Evolutionary conservation across 129 eudicot genomes (phyloP).

Genomic region (Flaveria ramosissima): DNA sequence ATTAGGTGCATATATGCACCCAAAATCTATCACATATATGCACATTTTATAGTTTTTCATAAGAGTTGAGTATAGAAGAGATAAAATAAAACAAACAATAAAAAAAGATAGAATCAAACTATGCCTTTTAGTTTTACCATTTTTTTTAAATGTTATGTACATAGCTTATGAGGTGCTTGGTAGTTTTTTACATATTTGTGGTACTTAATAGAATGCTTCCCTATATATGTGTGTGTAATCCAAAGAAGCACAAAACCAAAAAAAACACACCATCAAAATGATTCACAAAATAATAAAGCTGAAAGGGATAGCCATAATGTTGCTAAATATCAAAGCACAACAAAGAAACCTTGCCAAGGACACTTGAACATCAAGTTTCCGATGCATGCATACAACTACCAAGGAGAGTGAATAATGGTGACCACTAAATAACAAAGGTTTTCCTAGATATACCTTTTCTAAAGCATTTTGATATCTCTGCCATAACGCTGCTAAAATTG

Average conservation of each 20-base stretch:
- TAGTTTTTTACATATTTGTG: too few species aligned
- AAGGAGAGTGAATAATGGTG: slow-evolving; percentile 6
- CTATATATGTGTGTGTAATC: neutral
- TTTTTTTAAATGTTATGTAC: too few species aligned
- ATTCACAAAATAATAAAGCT: slow-evolving; percentile 6
- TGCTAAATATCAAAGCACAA: neutral
- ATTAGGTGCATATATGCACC: too few species aligned
- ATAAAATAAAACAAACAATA: too few species aligned
- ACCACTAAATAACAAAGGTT: slow-evolving; percentile 20
- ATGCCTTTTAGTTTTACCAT: too few species aligned
- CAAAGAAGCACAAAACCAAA: slow-evolving; percentile 1
- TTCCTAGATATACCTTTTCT: slow-evolving; percentile 63
- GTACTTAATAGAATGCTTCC: too few species aligned
- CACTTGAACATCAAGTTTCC: neutral
- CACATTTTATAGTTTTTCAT: too few species aligned
- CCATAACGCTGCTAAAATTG: slow-evolving; percentile 66
- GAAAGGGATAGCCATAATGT: neutral
- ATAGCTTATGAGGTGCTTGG: too few species aligned
- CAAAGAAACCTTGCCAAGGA: slow-evolving; percentile 16
- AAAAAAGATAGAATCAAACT: too few species aligned
- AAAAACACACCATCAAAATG: slow-evolving; percentile 7
- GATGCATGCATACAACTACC: neutral
- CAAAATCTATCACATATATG: too few species aligned
- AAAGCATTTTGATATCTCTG: slow-evolving; percentile 56
- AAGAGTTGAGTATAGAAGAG: too few species aligned